A percentile compares a stretch with the other conserved stretches of the same genome.
phyloP scores from a whole-genome alignment of 768 basidiomycete genomes.

The Tricholomella constricta region DNA sequence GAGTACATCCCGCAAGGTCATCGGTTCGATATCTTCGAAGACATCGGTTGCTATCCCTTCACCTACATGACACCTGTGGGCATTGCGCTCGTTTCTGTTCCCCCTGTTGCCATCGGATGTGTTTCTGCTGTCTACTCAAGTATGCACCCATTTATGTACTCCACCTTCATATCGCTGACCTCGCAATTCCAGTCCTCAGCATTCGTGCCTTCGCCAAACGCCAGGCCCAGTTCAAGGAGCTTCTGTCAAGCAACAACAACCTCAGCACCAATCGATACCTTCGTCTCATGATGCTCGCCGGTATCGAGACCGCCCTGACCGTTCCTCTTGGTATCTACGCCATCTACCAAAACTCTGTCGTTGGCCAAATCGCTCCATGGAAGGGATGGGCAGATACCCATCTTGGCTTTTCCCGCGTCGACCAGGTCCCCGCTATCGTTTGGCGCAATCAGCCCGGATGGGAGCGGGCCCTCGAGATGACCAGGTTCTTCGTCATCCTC shows the following conservation, averaged over 20 bases:
- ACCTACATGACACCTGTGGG: conserved; percentile 37
- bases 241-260: conserved; percentile 33
- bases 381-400: conserved; percentile 56
- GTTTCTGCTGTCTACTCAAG: conserved; percentile 42
- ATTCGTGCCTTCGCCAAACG: conserved; percentile 37
- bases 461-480: conserved; percentile 29
- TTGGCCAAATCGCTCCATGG: conserved; percentile 37
- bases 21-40: conserved; percentile 48
- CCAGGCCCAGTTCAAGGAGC: conserved; percentile 38
- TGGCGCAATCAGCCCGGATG: conserved; percentile 34
- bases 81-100: conserved; percentile 34
- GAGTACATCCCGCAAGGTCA: conserved; percentile 49
- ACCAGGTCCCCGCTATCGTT: conserved; percentile 32
- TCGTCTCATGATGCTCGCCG: conserved; percentile 50
- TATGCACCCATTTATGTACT: conserved; percentile 20
- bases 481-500: conserved; percentile 40
- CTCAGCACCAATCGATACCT: conserved; percentile 51
- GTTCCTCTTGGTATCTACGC: conserved; percentile 36
- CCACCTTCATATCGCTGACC: not conserved
- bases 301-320: conserved; percentile 38
- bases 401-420: conserved; percentile 44
- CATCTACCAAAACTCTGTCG: conserved; percentile 27
- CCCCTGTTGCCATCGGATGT: conserved; percentile 42
- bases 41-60: conserved; percentile 47
- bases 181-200: conserved; percentile 24